These are phyloP conservation scores for Coemansia sp. DNA, from an alignment of 192 early-diverging fungal species.

Conservation along the genomic window DNA sequence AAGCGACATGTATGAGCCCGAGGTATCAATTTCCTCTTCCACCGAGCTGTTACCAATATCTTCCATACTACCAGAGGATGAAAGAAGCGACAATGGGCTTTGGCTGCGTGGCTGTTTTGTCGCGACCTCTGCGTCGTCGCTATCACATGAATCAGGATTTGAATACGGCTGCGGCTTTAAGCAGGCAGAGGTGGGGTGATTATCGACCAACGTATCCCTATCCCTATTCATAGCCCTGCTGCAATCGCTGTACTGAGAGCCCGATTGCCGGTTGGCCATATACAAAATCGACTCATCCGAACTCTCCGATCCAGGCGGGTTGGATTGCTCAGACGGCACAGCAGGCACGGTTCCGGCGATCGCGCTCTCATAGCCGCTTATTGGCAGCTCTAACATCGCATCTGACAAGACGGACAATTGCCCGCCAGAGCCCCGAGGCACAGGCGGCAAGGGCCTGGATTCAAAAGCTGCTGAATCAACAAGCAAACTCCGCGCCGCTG, in stretches of 20 bases:
- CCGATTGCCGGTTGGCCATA: constrained; percentile 14
- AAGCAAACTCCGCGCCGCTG: constrained; percentile 7
- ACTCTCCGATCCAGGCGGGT: not conserved
- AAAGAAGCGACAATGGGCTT: not conserved
- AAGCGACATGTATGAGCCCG: constrained; percentile 14
- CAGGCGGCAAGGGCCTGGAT: constrained; percentile 9
- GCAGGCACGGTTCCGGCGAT: not conserved
- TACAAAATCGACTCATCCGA: constrained; percentile 15
- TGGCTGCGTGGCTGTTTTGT: not conserved
- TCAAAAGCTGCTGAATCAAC: constrained; percentile 17
- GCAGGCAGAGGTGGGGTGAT: constrained; percentile 5
- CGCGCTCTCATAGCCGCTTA: not conserved
- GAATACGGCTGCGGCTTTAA: not conserved
- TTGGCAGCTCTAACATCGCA: not conserved
- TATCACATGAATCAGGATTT: not conserved
- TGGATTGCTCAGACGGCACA: not conserved
- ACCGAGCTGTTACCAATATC: not conserved
- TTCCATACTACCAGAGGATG: not conserved
- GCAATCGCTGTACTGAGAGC: constrained; percentile 12
- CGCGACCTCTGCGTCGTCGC: not conserved
- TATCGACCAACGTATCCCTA: constrained; percentile 39
- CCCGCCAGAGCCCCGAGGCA: constrained; percentile 1
- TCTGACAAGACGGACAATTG: not conserved
- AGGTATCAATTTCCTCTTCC: constrained; percentile 1
- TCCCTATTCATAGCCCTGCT: constrained; percentile 16